Percentiles rank a stretch among this genome's conserved stretches.
These are phyloP conservation scores for Cryptosporidium xiaoi DNA, from an alignment of 169 alveolate genomes.

Conservation along the genomic window DNA sequence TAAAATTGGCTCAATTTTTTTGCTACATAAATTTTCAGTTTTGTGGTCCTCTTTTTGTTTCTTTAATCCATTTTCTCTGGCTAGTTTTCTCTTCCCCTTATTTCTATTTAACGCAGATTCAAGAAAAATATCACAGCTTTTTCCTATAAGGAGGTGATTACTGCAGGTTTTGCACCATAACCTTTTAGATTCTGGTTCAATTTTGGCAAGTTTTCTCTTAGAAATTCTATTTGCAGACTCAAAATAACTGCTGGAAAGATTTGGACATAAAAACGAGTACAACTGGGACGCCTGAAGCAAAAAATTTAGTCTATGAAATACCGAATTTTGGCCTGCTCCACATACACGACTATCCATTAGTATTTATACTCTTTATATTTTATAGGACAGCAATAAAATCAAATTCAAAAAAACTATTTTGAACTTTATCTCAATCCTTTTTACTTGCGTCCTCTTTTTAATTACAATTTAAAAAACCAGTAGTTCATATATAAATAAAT, in stretches of 20 bases:
- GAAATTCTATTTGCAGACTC: conserved; percentile 31
- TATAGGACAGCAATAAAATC: no score
- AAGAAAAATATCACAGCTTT: conserved; percentile 7
- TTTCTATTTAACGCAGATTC: not conserved
- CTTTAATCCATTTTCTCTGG: no score
- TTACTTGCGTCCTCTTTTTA: no score
- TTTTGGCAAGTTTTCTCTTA: conserved; percentile 25
- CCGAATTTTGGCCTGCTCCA: conserved; percentile 1
- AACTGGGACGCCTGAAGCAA: conserved; percentile 16
- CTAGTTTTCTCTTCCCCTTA: not conserved
- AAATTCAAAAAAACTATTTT: no score
- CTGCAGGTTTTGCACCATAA: conserved; percentile 35
- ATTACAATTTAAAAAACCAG: no score
- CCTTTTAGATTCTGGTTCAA: conserved; percentile 11
- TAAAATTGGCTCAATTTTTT: no score
- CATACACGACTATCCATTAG: no score
- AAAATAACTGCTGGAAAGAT: conserved; percentile 27
- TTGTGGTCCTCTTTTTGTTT: not conserved
- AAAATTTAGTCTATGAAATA: conserved; percentile 41
- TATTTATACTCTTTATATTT: no score
- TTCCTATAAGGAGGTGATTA: conserved; percentile 13
- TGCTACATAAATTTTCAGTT: no score
- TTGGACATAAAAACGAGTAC: conserved; percentile 19
- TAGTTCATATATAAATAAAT: no score
- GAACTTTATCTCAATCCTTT: no score